Base-by-base conservation (phyloP, 768 basidiomycete species). In the Lentinula edodes region DNA sequence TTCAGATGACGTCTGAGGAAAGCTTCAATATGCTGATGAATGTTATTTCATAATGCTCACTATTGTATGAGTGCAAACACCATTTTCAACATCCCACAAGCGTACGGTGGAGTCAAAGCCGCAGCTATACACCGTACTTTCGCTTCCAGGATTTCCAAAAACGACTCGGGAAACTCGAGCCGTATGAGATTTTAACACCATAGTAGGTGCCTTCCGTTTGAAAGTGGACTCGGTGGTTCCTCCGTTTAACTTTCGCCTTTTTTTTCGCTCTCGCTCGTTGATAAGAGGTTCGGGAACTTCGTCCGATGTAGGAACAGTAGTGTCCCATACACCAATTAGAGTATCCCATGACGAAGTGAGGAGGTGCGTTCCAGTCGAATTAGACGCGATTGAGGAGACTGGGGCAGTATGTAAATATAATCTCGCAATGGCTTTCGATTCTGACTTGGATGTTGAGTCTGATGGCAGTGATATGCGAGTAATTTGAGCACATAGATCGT, bases 41-140 rank as follows among this genome's bases (percentile, higher is more conserved):
- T 28, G 28, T 3, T 28, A 36, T 20, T 7, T 6, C 13, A 55
- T 7, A 20, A 52, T 42, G 77, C 87, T 62, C 65, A 92, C 90
- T 50, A 91, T 84, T 0, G 90, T 91, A 48, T 81, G 71, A 0
- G 80, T 76, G 62, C 89, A 93, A 5, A 92, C 73, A 2, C 90
- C 93, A 42, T 77, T 81, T 66, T 92, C 89, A 3, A 89, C 78
- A 68, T 97, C 93, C 96, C 96, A 99, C 2, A 80, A 76, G 23
- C 93, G 80, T 5, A 98, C 85, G 0, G 93, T 93, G 34, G 95
- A 96, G 73, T 97, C 95, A 69, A 93, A 92, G 0, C 92, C 91
- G 68, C 88, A 89, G 66, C 90, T 93, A 64, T 86, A 85, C 34
- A 87, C 94, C 34, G 63, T 67, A 57, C 62, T 53, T 62, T 64